Evolutionary conservation across 169 alveolate species (phyloP), one percentile per base, ranked within the genome.

Genomic region (Plasmodium coatneyi): DNA sequence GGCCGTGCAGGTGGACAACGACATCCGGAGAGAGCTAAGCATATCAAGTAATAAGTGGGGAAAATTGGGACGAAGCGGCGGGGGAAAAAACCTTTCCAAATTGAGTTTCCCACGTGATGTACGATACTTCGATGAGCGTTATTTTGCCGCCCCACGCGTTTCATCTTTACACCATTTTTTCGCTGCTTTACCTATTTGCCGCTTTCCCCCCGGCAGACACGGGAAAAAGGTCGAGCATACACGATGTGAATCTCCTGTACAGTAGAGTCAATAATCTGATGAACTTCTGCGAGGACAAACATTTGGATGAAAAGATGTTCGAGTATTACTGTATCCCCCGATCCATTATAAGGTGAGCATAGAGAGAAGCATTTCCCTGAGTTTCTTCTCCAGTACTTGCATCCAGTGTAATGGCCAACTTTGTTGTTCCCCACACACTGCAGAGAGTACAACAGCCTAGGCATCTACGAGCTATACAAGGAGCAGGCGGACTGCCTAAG

Each of bases 271-370:
- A 87, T 36, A 32, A 43, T 5, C 28, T 54, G 46, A 22, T 78
- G 36, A 36, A 9, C n/a, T 19, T 6, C 54, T 25, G 25, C 14
- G 46, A 9, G 10, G 87, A 78, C 30, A 43, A 30, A 10, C 79
- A 87, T 25, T 87, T 87, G 32, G 76, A 66, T 28, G 76, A 66
- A 66, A 66, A 19, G 39, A 66, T 4, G 76, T 66, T 66, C n/a
- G 89, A 87, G 30, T 60, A 87, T 46, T 87, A 87, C 30, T 87
- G 66, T 43, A 56, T 87, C 28, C 93, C 93, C 2, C 80, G 41
- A 25, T 78, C 93, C 36, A 87, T 87, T 43, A 87, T 87, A 30
- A 74, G 54, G 93, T 87, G 60, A 49, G 22, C 22, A 2, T 1
- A 49, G 60, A 22, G 60, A 14, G 60, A 49, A 10, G 80, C 25